Base-by-base conservation (phyloP, 305 asterid genomes). In the Ilex paraguariensis region DNA sequence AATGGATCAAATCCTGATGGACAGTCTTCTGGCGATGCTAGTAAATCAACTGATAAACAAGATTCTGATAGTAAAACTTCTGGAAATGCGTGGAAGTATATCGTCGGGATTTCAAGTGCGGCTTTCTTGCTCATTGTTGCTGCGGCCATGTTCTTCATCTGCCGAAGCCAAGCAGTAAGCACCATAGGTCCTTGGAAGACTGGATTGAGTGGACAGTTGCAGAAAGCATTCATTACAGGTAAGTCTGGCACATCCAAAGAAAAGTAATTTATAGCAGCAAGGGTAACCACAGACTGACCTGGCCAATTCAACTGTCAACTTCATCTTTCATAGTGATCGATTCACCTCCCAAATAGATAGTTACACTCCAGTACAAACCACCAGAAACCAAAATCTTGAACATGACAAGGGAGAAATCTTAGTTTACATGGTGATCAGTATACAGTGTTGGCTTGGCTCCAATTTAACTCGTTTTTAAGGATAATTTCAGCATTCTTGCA, bases 201-300 rank as follows among this genome's bases (percentile, higher is more conserved):
- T 49, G 98, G 98, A 61, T 71, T 94, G 81, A 94, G 98, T 66
- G 96, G 98, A 39, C 98, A 94, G 81, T 73, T 94, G 83, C 97
- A 86, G 74, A 90, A 86, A 70, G 96, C 98, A 31, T 85, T 94
- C 66, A 79, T 90, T 48, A 86, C 86, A 57, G 97, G 97, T 90
- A 73, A 62, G 8, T 61, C 3, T 10, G 53, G 36, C 33, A 28
- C 15, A 32, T 44, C 28, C 28, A 21, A 21, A 21, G 28, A 21
- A 21, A 21, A 21, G 28, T 21, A 21, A 21, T 21, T 21, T 21
- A 21, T 21, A 21, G 28, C 28, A 1, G 28, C 28, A 21, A 21
- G 28, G 28, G 2, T 21, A 21, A 21, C 28, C 28, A 21, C 28
- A 21, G 28, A 21, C 28, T 21, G 28, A 21, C 28, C 28, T 21